A percentile compares a stretch with the other conserved stretches of the same genome.
These are phyloP conservation scores for Xanthoceras sorbifolium DNA, from an alignment of 345 rosid genomes.

Conservation along the genomic window DNA sequence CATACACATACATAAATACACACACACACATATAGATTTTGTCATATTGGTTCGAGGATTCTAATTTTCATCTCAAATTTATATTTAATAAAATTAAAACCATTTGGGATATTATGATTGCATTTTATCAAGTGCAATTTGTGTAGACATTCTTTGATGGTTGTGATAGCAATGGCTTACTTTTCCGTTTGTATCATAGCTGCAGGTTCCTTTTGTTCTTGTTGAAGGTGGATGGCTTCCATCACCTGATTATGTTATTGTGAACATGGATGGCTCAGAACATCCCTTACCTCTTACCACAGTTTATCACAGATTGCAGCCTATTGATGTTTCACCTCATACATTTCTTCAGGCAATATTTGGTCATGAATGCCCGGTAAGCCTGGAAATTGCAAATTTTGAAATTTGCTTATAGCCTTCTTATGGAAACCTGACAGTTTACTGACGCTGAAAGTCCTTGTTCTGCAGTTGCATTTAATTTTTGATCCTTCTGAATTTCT, in stretches of 20 bases:
- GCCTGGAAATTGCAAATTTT: constrained; percentile 26
- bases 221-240: constrained; percentile 57
- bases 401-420: background rate
- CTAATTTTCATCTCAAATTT: background rate
- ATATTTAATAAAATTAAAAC: no score
- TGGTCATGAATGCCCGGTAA: constrained; percentile 73
- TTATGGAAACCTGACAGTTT: background rate
- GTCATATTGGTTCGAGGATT: background rate
- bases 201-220: constrained; percentile 87
- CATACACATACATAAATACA: no score
- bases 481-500: background rate
- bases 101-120: background rate
- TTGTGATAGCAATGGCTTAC: background rate
- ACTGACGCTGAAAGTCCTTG: background rate
- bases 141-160: background rate
- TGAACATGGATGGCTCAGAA: constrained; percentile 72
- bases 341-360: constrained; percentile 85
- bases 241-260: constrained; percentile 48
- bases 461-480: constrained; percentile 13
- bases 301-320: constrained; percentile 74
- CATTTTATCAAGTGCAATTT: background rate
- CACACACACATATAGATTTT: no score
- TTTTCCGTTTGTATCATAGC: constrained; percentile 11
- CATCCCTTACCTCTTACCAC: constrained; percentile 85
- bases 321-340: constrained; percentile 72